A percentile compares a stretch with the other conserved stretches of the same genome.
These are phyloP conservation scores for Penicillium samsonianum DNA, from an alignment of 495 filamentous ascomycete genomes.

Conservation along the genomic window DNA sequence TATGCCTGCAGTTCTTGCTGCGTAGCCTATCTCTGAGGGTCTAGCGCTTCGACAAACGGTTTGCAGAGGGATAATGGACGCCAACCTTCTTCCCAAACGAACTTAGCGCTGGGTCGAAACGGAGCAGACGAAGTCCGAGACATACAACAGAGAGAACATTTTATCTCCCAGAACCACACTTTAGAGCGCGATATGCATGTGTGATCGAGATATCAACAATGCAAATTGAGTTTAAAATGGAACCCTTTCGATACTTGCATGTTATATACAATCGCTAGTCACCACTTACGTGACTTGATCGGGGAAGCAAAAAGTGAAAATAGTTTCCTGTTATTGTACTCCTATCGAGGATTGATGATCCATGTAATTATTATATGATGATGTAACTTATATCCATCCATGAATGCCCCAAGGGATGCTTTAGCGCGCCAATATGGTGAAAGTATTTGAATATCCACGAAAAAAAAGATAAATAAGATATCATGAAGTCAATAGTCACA, in stretches of 20 bases:
- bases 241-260: neutral
- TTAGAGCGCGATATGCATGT: neutral
- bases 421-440: neutral
- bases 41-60: neutral
- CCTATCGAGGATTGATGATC: neutral
- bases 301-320: neutral
- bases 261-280: neutral
- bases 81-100: neutral
- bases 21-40: neutral
- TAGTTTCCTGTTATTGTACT: neutral
- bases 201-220: neutral
- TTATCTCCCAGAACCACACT: neutral
- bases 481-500: constrained; percentile 24
- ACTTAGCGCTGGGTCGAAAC: neutral
- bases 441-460: constrained; percentile 9
- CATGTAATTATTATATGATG: constrained; percentile 4
- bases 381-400: constrained; percentile 2
- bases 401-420: neutral
- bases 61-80: neutral
- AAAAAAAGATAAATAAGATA: constrained; percentile 12
- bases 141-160: neutral
- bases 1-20: neutral
- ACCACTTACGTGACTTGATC: neutral
- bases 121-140: neutral
- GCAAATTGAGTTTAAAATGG: neutral